A percentile compares a stretch with the other conserved stretches of the same genome.
Conservation (phyloP, 1,284 basidiomycete species). For the Trametes hirsuta region DNA sequence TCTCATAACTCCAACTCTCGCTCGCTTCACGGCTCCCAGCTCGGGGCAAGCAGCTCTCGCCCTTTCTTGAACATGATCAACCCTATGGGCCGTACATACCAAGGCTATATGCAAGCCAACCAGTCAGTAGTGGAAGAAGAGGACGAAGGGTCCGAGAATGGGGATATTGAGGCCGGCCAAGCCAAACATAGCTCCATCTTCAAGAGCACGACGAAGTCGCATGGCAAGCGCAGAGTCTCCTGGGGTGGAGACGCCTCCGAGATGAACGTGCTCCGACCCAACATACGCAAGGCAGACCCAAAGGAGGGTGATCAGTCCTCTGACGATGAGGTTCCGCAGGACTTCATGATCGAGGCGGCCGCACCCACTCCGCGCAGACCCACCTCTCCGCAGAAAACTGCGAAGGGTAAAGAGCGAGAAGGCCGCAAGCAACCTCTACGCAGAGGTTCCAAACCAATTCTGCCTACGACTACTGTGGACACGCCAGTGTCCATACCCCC, state of each 20-base stretch:
- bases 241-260: constrained; percentile 60
- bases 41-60: constrained; percentile 56
- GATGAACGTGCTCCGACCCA: constrained; percentile 61
- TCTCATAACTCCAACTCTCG: constrained; percentile 26
- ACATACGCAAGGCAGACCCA: constrained; percentile 64
- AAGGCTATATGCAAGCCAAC: constrained; percentile 70
- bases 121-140: constrained; percentile 71
- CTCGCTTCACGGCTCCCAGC: constrained; percentile 41
- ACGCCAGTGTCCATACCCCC: constrained; percentile 54
- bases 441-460: constrained; percentile 32
- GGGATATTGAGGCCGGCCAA: constrained; percentile 55
- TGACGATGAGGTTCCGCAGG: constrained; percentile 81
- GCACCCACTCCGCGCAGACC: constrained; percentile 41
- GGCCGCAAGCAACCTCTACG: constrained; percentile 30
- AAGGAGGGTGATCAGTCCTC: constrained; percentile 62
- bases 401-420: constrained; percentile 44
- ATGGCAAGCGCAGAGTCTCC: constrained; percentile 54
- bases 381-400: constrained; percentile 31
- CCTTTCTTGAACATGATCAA: constrained; percentile 84
- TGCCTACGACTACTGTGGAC: constrained; percentile 35
- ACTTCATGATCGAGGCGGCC: constrained; percentile 78
- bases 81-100: constrained; percentile 71
- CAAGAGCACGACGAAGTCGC: constrained; percentile 40
- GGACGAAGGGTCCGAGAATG: constrained; percentile 50
- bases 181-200: constrained; percentile 34